A percentile compares a stretch with the other conserved stretches of the same genome.
These are phyloP conservation scores for Spathaspora hagerdaliae DNA, from an alignment of 805 yeast genomes.

Conservation along the genomic window DNA sequence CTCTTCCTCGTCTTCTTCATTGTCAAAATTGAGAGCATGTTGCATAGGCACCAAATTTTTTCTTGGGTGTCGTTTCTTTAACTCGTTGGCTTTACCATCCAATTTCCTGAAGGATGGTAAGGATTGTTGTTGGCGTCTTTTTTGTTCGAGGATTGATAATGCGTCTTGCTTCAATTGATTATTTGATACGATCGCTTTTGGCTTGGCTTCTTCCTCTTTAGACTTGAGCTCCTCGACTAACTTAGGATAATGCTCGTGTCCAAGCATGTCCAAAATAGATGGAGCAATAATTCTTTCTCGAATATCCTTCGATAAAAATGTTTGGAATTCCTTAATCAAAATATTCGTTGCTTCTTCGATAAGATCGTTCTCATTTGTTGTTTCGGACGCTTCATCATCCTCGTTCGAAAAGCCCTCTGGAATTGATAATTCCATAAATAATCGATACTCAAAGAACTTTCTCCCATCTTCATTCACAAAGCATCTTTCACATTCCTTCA, in stretches of 20 bases:
- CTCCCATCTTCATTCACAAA: constrained; percentile 59
- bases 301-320: constrained; percentile 64
- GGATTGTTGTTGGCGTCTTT: constrained; percentile 12
- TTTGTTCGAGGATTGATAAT: constrained; percentile 19
- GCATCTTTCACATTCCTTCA: constrained; percentile 56
- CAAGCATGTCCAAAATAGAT: constrained; percentile 54
- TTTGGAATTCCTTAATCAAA: constrained; percentile 60
- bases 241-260: constrained; percentile 56
- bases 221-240: constrained; percentile 32
- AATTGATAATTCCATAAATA: constrained; percentile 57
- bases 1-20: constrained; percentile 27
- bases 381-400: constrained; percentile 6
- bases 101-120: constrained; percentile 37
- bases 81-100: constrained; percentile 5
- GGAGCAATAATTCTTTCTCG: constrained; percentile 73
- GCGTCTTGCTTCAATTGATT: constrained; percentile 22
- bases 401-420: constrained; percentile 37
- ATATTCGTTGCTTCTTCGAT: constrained; percentile 56
- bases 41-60: constrained; percentile 46
- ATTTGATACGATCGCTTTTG: constrained; percentile 13
- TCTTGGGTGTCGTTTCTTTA: constrained; percentile 21
- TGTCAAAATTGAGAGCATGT: constrained; percentile 47
- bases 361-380: constrained; percentile 23
- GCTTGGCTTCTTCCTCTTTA: constrained; percentile 21
- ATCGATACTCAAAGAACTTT: constrained; percentile 41